A percentile compares a stretch with the other conserved stretches of the same genome.
Conservation (phyloP, 768 basidiomycete species). For the Omphalotus guepiniiformis region DNA sequence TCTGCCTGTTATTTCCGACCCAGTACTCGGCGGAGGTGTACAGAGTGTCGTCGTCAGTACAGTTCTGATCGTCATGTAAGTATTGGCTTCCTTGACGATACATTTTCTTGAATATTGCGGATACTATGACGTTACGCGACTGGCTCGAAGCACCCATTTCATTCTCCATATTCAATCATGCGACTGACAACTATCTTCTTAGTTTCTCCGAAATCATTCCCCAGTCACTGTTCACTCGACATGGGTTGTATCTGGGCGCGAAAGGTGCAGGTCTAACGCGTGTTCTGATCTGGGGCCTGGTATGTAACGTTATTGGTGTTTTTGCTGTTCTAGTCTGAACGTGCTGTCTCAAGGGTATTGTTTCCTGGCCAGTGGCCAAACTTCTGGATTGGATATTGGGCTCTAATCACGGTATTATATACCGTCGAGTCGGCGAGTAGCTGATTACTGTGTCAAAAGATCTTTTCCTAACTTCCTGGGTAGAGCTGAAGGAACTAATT, state of each 20-base stretch:
- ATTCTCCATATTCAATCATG: too few species aligned
- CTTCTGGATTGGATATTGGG: constrained; percentile 75
- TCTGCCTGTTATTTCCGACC: constrained; percentile 78
- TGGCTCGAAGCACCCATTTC: not conserved
- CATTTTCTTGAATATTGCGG: not conserved
- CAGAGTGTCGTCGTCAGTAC: constrained; percentile 80
- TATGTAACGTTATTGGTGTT: constrained; percentile 25
- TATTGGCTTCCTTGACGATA: constrained; percentile 15
- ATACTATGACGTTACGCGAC: not conserved
- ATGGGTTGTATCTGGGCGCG: constrained; percentile 85
- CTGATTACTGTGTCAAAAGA: too few species aligned
- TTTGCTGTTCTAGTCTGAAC: not conserved
- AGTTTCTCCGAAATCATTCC: constrained; percentile 93
- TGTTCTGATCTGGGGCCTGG: constrained; percentile 64
- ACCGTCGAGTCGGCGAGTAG: constrained; percentile 61
- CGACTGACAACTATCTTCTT: too few species aligned
- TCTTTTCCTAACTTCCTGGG: not conserved
- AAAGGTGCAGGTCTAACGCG: constrained; percentile 74
- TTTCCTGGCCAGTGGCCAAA: constrained; percentile 86
- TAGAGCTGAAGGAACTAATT: constrained; percentile 85
- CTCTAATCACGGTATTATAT: constrained; percentile 87
- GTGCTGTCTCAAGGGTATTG: constrained; percentile 44
- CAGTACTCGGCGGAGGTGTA: constrained; percentile 73
- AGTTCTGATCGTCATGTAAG: constrained; percentile 83
- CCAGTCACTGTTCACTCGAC: constrained; percentile 84